Evolutionary conservation across 2,329 filamentous ascomycete genomes (phyloP), one percentile per base, ranked within the genome.

Genomic region (Colletotrichum lupini): DNA sequence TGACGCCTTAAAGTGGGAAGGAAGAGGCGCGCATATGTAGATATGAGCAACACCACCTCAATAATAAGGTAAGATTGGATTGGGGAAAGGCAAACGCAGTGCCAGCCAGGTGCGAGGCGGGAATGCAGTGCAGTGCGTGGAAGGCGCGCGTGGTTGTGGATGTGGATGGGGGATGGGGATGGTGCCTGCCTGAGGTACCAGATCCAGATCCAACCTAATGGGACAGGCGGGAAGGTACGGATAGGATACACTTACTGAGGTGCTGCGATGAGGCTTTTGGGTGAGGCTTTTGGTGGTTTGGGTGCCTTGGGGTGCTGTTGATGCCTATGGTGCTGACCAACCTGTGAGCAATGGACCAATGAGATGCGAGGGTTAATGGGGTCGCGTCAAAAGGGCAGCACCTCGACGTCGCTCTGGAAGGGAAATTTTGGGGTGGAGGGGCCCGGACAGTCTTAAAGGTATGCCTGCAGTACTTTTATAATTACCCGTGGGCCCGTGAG

Each of bases 381-480:
- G 71, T 61, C 67, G 37, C 58, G 71, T 65, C 67, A 49, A 71
- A 60, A 65, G 61, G 52, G 71, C 57, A 73, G 71, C 67, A 71
- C 60, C 19, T 72, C 65, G 67, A 73, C 71, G 68, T 62, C 71
- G 71, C 71, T 73, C 67, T 73, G 71, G 71, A 73, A 73, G 71
- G 71, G 71, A 73, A 73, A 71, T 52, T 73, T 73, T 73, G 62
- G 72, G 72, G 72, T 74, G 72, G 72, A 74, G 68, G 72, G 72
- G 71, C 71, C 71, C 58, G 72, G 68, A 68, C 72, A 67, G 68
- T 74, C 68, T 74, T 72, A 72, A 72, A 74, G 72, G 72, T 53
- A 72, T 74, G 72, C 72, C 68, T 72, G 72, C 68, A 74, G 72
- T 74, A 74, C 68, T 74, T 74, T 74, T 74, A 74, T 74, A 73